Base-by-base conservation (phyloP, 768 basidiomycete species). In the Leccinum truebloodii region DNA sequence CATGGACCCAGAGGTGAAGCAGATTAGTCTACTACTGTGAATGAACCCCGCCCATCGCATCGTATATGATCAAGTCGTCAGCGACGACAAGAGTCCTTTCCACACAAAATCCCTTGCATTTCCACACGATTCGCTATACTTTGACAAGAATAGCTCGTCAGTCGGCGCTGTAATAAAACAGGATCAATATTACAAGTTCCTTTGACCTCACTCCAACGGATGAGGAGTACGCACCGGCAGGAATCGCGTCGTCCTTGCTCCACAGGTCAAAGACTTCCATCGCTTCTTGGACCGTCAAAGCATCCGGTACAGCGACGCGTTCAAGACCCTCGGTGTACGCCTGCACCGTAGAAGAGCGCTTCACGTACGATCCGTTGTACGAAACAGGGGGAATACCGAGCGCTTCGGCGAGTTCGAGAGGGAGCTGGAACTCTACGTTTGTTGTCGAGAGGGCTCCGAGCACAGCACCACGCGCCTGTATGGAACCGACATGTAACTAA, bases 71-170 rank as follows among this genome's bases (percentile, higher is more conserved):
- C 63, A 73, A 20, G 41, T 58, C 59, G 69, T 64, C 54, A 74
- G 49, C 50, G 74, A 68, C 56, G 67, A 58, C 68, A 86, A 68
- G 54, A 90, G 66, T 2, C 87, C 88, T 54, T 82, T 84, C 82
- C 83, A 84, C 44, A 91, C 88, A 65, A 95, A 92, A 59, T 89
- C 86, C 61, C 88, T 79, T 13, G 92, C 80, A 72, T 94, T 94
- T 48, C 93, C 94, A 57, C 81, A 81, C 7, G 88, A 83, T 67
- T 92, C 89, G 1, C 84, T 83, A 64, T 90, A 94, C 71, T 91
- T 92, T 10, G 86, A 76, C 69, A 95, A 73, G 76, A 95, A 94
- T 14, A 86, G 64, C 70, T 90, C 88, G 67, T 96, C 94, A 13
- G 76, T 80, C 2, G 74, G 69, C 14, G 56, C 80, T 82, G 62